These are phyloP conservation scores for Durotheca rogersii DNA, from an alignment of 495 filamentous ascomycete genomes.

Conservation along the genomic window DNA sequence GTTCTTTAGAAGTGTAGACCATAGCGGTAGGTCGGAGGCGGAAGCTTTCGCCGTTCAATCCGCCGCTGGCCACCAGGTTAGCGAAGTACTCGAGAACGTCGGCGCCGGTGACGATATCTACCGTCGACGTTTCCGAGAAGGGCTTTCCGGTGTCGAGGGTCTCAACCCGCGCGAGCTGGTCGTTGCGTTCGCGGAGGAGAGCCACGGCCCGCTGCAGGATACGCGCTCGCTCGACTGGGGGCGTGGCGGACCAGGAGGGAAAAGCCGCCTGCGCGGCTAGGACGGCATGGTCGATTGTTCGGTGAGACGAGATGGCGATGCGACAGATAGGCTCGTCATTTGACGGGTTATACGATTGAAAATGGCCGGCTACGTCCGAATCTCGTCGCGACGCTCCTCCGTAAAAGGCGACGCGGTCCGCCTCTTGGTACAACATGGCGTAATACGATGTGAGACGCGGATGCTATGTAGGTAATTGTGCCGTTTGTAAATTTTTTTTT, in stretches of 20 bases:
- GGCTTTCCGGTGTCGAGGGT: slow-evolving; percentile 75
- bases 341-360: slow-evolving; percentile 68
- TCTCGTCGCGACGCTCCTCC: slow-evolving; percentile 57
- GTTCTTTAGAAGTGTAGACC: slow-evolving; percentile 73
- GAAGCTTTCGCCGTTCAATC: slow-evolving; percentile 39
- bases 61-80: slow-evolving; percentile 67
- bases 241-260: slow-evolving; percentile 63
- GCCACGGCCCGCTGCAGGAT: slow-evolving; percentile 69
- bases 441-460: slow-evolving; percentile 7
- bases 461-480: background rate
- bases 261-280: slow-evolving; percentile 63
- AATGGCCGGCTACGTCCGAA: slow-evolving; percentile 42
- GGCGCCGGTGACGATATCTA: slow-evolving; percentile 72
- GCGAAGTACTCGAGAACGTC: slow-evolving; percentile 79
- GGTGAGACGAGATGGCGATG: slow-evolving; percentile 60
- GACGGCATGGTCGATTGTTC: slow-evolving; percentile 67
- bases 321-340: slow-evolving; percentile 62
- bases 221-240: slow-evolving; percentile 63
- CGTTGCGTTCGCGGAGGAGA: slow-evolving; percentile 65
- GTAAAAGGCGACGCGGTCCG: slow-evolving; percentile 65
- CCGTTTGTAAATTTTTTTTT: background rate
- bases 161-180: slow-evolving; percentile 68
- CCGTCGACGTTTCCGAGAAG: slow-evolving; percentile 70
- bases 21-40: slow-evolving; percentile 68
- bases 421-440: slow-evolving; percentile 48